phyloP scores from a whole-genome alignment of 192 early-diverging fungal species.

The Lobulomyces angularis region DNA sequence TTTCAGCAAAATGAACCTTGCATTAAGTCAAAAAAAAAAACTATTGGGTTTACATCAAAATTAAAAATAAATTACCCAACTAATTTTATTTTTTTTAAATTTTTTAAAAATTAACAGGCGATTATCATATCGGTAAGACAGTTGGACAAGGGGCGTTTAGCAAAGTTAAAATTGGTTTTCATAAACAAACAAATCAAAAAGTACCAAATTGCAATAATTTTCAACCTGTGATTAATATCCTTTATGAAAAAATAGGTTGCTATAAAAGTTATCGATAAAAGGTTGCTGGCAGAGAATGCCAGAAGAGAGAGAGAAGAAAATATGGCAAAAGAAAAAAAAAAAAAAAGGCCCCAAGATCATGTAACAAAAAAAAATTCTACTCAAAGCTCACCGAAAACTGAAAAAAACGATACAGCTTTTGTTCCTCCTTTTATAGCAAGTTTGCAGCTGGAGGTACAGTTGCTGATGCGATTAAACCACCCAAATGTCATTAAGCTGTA shows the following conservation, averaged over 20 bases:
- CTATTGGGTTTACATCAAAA: too few species aligned
- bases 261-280: slow-evolving; percentile 53
- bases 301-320: slow-evolving; percentile 27
- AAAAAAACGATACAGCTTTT: slow-evolving; percentile 5
- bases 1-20: too few species aligned
- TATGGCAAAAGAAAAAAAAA: slow-evolving; percentile 10
- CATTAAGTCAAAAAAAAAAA: too few species aligned
- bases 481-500: slow-evolving; percentile 49
- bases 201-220: slow-evolving; percentile 8
- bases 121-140: slow-evolving; percentile 47
- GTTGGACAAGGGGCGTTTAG: slow-evolving; percentile 55
- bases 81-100: too few species aligned
- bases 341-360: background rate
- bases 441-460: slow-evolving; percentile 43
- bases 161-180: slow-evolving; percentile 49
- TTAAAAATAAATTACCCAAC: too few species aligned
- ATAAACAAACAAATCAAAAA: slow-evolving; percentile 46
- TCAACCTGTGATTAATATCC: background rate
- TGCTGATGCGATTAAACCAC: slow-evolving; percentile 49
- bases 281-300: slow-evolving; percentile 37
- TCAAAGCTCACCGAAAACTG: slow-evolving; percentile 5
- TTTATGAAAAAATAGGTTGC: slow-evolving; percentile 22
- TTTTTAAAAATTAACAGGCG: slow-evolving; percentile 37
- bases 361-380: background rate
- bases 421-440: slow-evolving; percentile 3